A percentile compares a stretch with the other conserved stretches of the same genome.
phyloP scores from a whole-genome alignment of 2,329 filamentous ascomycete genomes.

The Sporothrix pseudoabietina region DNA sequence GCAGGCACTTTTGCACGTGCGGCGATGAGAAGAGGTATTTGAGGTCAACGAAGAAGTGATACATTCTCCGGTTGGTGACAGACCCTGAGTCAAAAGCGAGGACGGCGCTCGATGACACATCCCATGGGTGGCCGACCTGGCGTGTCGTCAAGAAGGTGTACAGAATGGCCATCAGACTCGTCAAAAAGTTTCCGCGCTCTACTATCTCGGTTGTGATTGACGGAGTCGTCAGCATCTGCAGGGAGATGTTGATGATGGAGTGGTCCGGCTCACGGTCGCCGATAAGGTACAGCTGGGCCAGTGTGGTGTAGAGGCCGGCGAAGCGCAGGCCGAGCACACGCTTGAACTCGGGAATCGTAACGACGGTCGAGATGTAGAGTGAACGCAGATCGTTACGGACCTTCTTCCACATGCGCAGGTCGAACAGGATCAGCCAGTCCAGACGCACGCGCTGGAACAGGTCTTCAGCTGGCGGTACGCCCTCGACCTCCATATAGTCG shows the following conservation, averaged over 20 bases:
- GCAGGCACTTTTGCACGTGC: constrained; percentile 82
- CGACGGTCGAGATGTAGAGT: constrained; percentile 93
- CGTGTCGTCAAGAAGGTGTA: constrained; percentile 96
- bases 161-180: constrained; percentile 90
- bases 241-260: constrained; percentile 95
- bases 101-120: constrained; percentile 82
- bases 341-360: constrained; percentile 95
- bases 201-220: constrained; percentile 96
- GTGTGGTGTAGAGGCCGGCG: constrained; percentile 87
- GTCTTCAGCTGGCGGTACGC: constrained; percentile 75
- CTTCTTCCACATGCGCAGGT: constrained; percentile 95
- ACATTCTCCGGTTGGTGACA: constrained; percentile 91
- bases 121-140: constrained; percentile 91
- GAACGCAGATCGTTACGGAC: constrained; percentile 86
- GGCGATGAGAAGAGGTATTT: constrained; percentile 87
- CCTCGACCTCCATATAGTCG: constrained; percentile 64
- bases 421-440: constrained; percentile 93
- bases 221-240: constrained; percentile 95
- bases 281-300: constrained; percentile 93
- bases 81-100: constrained; percentile 92
- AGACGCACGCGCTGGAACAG: constrained; percentile 85
- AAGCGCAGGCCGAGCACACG: constrained; percentile 90
- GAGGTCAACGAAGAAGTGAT: constrained; percentile 95
- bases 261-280: constrained; percentile 96
- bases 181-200: constrained; percentile 92